phyloP scores from a whole-genome alignment of 495 filamentous ascomycete species.

The Amorphotheca resinae region DNA sequence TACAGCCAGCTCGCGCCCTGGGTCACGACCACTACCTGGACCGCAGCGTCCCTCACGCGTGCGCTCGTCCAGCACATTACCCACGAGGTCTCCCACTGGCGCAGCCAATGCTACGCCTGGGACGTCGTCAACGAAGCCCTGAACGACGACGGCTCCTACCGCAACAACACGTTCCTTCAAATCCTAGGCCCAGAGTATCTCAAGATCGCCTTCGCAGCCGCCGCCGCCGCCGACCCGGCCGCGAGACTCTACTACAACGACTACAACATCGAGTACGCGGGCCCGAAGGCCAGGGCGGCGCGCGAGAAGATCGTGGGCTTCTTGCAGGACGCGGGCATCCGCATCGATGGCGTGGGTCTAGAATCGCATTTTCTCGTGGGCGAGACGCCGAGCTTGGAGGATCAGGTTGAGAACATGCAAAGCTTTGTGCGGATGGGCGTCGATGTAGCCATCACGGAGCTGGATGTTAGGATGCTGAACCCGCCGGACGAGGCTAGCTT shows the following conservation, averaged over 20 bases:
- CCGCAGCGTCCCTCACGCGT: conserved; percentile 35
- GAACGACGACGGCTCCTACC: conserved; percentile 52
- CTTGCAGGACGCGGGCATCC: conserved; percentile 37
- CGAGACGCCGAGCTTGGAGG: conserved; percentile 31
- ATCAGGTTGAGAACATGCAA: conserved; percentile 36
- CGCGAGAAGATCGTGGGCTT: conserved; percentile 34
- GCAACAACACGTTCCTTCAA: conserved; percentile 41
- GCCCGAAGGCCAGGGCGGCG: conserved; percentile 33
- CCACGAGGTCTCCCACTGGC: conserved; percentile 39
- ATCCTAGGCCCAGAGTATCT: conserved; percentile 46
- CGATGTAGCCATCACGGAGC: conserved; percentile 50
- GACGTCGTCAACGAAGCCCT: conserved; percentile 64
- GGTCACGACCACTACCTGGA: conserved; percentile 38
- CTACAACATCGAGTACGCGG: conserved; percentile 50
- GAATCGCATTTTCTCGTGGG: conserved; percentile 51
- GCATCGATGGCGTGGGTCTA: conserved; percentile 54
- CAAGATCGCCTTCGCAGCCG: conserved; percentile 38
- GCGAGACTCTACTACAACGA: conserved; percentile 61
- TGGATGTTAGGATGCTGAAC: conserved; percentile 42
- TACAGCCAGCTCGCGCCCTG: conserved; percentile 44
- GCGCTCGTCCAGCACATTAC: conserved; percentile 41
- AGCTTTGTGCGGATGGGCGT: conserved; percentile 38
- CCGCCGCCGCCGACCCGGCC: conserved; percentile 38
- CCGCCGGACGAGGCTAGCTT: conserved; percentile 35
- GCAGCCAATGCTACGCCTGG: conserved; percentile 36